A percentile compares a stretch with the other conserved stretches of the same genome.
These are phyloP conservation scores for Paxillus rubicundulus DNA, from an alignment of 768 basidiomycete genomes.

Conservation along the genomic window DNA sequence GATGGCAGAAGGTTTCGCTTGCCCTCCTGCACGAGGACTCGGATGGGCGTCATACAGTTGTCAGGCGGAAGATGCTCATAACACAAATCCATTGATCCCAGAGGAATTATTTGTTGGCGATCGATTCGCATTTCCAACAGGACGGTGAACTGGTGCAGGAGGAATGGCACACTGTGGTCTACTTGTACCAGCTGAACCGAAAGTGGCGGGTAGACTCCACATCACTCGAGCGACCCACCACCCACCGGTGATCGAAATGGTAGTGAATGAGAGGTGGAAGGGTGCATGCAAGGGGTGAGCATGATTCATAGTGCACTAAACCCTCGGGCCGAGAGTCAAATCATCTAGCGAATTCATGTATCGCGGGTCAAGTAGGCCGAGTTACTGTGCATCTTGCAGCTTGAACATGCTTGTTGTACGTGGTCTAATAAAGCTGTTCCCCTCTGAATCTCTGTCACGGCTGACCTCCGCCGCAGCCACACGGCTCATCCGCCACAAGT, in stretches of 20 bases:
- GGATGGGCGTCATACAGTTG: conserved; percentile 3
- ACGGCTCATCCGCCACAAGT: too few species aligned
- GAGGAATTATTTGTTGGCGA: conserved; percentile 6
- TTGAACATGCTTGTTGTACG: conserved; percentile 14
- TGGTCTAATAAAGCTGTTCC: neutral
- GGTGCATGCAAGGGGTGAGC: neutral
- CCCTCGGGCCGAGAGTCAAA: conserved; percentile 22
- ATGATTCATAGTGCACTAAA: conserved; percentile 7
- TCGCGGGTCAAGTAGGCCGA: conserved; percentile 4
- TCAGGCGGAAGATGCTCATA: conserved; percentile 7
- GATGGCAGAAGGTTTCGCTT: neutral
- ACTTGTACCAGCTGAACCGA: conserved; percentile 6
- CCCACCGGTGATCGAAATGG: neutral
- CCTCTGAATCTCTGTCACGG: conserved; percentile 5
- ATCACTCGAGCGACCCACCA: neutral
- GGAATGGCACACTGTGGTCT: conserved; percentile 2
- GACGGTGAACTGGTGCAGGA: conserved; percentile 5
- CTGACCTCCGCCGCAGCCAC: neutral
- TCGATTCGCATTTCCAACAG: conserved; percentile 24
- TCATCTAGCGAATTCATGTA: conserved; percentile 10
- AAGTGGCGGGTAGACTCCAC: neutral
- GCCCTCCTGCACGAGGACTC: conserved; percentile 2
- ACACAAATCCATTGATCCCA: conserved; percentile 2
- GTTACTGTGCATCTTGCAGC: conserved; percentile 9
- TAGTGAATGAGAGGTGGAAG: neutral